Percentiles rank a stretch among this genome's conserved stretches.
These are phyloP conservation scores for Aspergillus ellipticus DNA, from an alignment of 495 filamentous ascomycete species.

Conservation along the genomic window DNA sequence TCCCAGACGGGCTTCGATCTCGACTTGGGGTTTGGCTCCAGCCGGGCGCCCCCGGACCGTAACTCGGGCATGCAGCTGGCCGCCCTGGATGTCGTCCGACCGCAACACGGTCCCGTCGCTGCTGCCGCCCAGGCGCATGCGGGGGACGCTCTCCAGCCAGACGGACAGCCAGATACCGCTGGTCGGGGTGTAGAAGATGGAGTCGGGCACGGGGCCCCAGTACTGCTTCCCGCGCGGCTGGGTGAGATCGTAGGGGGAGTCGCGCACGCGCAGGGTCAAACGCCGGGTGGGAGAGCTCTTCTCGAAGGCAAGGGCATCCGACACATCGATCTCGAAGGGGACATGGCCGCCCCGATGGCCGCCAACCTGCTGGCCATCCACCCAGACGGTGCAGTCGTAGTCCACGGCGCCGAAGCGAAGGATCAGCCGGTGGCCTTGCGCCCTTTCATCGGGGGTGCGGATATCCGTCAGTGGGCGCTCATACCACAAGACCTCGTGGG, in stretches of 20 bases:
- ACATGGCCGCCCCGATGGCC: conserved; percentile 36
- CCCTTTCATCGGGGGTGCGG: conserved; percentile 26
- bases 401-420: conserved; percentile 38
- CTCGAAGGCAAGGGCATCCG: conserved; percentile 16
- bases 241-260: conserved; percentile 32
- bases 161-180: conserved; percentile 37
- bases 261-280: conserved; percentile 28
- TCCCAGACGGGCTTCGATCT: conserved; percentile 24
- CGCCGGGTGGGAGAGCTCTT: conserved; percentile 1
- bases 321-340: conserved; percentile 34
- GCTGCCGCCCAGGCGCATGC: conserved; percentile 20
- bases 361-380: conserved; percentile 23
- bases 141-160: conserved; percentile 37
- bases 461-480: conserved; percentile 48
- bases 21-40: conserved; percentile 14
- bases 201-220: conserved; percentile 37
- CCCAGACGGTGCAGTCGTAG: conserved; percentile 35
- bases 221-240: conserved; percentile 41
- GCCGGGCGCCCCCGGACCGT: conserved; percentile 18
- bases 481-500: conserved; percentile 60
- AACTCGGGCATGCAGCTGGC: conserved; percentile 23
- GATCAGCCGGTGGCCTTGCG: conserved; percentile 17
- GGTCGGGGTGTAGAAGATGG: conserved; percentile 38
- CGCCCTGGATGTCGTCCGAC: conserved; percentile 29
- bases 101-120: conserved; percentile 33